A percentile compares a stretch with the other conserved stretches of the same genome.
Evolutionary conservation across 257 asterid species (phyloP).

Genomic region (Jaltomata sinuosa): DNA sequence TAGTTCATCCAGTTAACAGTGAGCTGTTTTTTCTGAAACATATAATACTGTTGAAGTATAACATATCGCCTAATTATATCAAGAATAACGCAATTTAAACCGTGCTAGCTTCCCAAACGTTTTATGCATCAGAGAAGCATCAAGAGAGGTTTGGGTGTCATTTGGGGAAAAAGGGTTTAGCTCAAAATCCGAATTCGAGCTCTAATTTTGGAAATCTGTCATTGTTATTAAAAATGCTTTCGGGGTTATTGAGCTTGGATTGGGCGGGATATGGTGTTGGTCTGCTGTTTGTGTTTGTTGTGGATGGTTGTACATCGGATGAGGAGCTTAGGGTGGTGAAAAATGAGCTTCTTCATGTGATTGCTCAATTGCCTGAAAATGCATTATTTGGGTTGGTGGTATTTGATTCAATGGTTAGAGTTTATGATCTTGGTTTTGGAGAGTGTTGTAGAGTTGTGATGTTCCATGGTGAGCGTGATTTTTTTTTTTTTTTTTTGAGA

Average conservation of each 20-base stretch:
- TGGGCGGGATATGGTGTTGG: too few relatives aligned
- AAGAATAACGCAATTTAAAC: not conserved
- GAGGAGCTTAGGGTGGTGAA: conserved; percentile 63
- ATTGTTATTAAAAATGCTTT: conserved; percentile 31
- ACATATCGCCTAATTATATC: not conserved
- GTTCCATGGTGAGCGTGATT: conserved; percentile 76
- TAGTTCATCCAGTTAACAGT: too few relatives aligned
- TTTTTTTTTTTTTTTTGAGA: too few relatives aligned
- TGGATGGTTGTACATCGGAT: conserved; percentile 58
- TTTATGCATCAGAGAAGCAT: too few relatives aligned
- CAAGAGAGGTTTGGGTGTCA: too few relatives aligned
- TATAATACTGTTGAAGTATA: not conserved
- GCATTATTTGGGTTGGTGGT: conserved; percentile 78
- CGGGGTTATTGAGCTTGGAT: too few relatives aligned
- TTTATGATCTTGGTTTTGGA: conserved; percentile 72
- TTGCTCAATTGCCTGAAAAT: conserved; percentile 67
- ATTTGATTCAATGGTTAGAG: conserved; percentile 76
- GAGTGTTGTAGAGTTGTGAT: conserved; percentile 59
- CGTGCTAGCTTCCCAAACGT: too few relatives aligned
- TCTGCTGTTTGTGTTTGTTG: too few relatives aligned
- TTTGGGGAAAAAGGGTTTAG: conserved; percentile 27
- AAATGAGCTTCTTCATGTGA: conserved; percentile 59
- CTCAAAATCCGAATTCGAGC: conserved; percentile 8
- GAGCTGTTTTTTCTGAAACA: not conserved
- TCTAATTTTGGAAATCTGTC: conserved; percentile 24